Evolutionary conservation across 768 basidiomycete genomes (phyloP).

Genomic region (Panaeolus papilionaceus): DNA sequence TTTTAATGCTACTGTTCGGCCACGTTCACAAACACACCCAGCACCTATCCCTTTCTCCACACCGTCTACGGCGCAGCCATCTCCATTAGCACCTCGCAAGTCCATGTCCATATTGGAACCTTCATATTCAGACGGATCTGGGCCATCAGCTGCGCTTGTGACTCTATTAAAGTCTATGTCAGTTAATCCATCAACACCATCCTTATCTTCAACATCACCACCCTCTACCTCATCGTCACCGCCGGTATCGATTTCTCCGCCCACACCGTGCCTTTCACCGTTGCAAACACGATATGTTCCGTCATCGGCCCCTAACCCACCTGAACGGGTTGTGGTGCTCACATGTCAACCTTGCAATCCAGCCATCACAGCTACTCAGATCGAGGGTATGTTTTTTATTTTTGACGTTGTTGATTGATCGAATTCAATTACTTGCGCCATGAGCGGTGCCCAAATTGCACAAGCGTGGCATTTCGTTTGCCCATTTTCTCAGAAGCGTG

Average conservation of each 20-base stretch:
- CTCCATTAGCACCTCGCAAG: constrained; percentile 28
- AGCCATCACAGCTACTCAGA: constrained; percentile 67
- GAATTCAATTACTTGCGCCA: constrained; percentile 7
- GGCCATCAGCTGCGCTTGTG: constrained; percentile 35
- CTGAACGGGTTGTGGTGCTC: constrained; percentile 58
- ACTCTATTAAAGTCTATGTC: constrained; percentile 49
- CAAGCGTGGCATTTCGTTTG: constrained; percentile 1
- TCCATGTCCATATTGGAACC: constrained; percentile 29
- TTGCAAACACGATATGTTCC: constrained; percentile 43
- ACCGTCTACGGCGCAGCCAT: constrained; percentile 25
- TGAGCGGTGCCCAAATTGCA: constrained; percentile 1
- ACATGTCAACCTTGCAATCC: constrained; percentile 70
- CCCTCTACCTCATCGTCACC: constrained; percentile 33
- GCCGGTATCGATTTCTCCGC: constrained; percentile 27
- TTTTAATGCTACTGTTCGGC: constrained; percentile 37
- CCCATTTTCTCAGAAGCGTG: constrained; percentile 5
- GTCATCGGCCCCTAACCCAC: constrained; percentile 26
- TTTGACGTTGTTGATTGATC: constrained; percentile 6
- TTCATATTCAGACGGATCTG: constrained; percentile 27
- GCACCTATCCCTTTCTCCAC: constrained; percentile 22
- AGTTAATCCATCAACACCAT: constrained; percentile 41
- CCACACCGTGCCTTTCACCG: constrained; percentile 45
- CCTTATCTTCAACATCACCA: constrained; percentile 17
- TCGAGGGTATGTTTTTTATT: constrained; percentile 60
- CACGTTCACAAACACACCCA: constrained; percentile 47